Base-by-base conservation (phyloP, 2,329 filamentous ascomycete genomes). In the Cladophialophora yegresii region DNA sequence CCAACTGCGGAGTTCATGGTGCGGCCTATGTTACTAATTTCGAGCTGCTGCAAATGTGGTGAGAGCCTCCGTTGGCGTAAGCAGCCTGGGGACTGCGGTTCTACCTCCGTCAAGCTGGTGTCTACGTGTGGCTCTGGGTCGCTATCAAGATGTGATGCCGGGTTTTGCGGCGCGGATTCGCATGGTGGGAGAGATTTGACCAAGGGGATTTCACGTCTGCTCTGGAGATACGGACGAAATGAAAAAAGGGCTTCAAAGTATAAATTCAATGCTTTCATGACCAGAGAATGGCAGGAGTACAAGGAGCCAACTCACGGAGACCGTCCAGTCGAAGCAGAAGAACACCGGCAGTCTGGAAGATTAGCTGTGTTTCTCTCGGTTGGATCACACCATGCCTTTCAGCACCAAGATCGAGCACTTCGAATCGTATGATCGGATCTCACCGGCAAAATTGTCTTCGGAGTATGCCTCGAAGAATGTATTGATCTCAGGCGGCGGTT, bases 321-420 rank as follows among this genome's bases (percentile, higher is more conserved):
- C 36, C 4, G 36, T 40, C 5, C 8, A 20, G 5, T 43, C 36
- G 36, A 43, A 43, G 16, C 5, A n/a, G 16, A 43, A 43, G 36
- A 43, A 43, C 4, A 3, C 36, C n/a, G n/a, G 13, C 36, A 12
- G 16, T 40, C 6, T 43, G 13, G 5, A 43, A 43, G 16, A 13
- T 4, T 43, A 43, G 12, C 4, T 7, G 36, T 43, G 16, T n/a
- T n/a, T n/a, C 36, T 6, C 7, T 43, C 36, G 3, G 4, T 22
- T 5, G 5, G 47, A n/a, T 13, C 13, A 26, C 13, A 12, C 16
- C 26, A 49, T 58, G 55, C 22, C n/a, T 45, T 49, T 58, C 23
- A 58, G 10, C 36, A 47, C 55, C 26, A 49, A 58, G 32, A 23
- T 58, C 43, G 55, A 58, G 55, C 55, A 49, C 30, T 22, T 30